Evolutionary conservation across 1,284 basidiomycete genomes (phyloP).

Genomic region (Leccinum fuscescens): DNA sequence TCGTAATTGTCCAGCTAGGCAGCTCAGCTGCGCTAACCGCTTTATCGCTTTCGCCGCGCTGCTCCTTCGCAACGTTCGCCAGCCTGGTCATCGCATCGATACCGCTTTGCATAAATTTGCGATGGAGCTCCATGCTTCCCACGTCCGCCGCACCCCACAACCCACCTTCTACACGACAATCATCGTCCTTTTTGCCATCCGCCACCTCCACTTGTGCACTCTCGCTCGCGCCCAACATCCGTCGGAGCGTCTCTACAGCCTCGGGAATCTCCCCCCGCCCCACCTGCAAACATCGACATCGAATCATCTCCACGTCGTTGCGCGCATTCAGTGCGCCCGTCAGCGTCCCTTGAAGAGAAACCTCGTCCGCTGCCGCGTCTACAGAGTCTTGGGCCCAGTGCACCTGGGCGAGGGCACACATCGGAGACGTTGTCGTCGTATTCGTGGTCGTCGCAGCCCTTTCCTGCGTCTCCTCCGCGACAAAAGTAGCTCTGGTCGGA

Average conservation of each 20-base stretch:
- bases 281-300: conserved; percentile 58
- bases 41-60: too few species aligned
- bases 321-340: conserved; percentile 53
- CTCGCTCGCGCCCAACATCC: neutral
- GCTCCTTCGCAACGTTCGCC: too few species aligned
- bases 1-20: too few species aligned
- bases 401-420: conserved; percentile 36
- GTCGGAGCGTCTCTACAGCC: conserved; percentile 56
- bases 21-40: too few species aligned
- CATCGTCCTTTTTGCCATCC: neutral
- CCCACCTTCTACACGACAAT: neutral
- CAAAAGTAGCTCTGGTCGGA: conserved; percentile 12
- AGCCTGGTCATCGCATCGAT: conserved; percentile 42
- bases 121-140: conserved; percentile 24
- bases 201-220: neutral
- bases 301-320: conserved; percentile 64
- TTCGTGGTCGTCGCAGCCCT: neutral
- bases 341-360: conserved; percentile 58
- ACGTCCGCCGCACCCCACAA: neutral
- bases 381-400: conserved; percentile 47
- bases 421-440: conserved; percentile 1
- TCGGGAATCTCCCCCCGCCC: conserved; percentile 71
- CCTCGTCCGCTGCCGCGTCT: conserved; percentile 54
- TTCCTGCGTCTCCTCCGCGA: neutral
- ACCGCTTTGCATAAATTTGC: conserved; percentile 47